These are phyloP conservation scores for Actinomucor elegans DNA, from an alignment of 371 early-diverging fungal genomes.

Conservation along the genomic window DNA sequence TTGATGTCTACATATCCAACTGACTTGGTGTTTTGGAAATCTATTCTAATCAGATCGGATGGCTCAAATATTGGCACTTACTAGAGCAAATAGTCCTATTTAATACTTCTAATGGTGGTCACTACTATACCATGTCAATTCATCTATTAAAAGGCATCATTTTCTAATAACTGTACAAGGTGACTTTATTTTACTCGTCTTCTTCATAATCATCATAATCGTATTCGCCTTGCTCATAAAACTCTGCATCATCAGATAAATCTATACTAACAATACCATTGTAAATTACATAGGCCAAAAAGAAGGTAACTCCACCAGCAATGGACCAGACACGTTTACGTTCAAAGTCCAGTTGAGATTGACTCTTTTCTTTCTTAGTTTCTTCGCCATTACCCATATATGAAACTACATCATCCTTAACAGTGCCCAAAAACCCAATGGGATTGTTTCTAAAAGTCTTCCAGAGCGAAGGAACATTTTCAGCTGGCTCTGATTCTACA, in stretches of 20 bases:
- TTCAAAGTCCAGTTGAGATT: slow-evolving; percentile 59
- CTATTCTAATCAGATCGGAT: too few species aligned
- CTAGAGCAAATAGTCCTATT: too few species aligned
- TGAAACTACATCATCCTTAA: slow-evolving; percentile 37
- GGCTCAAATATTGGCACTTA: too few species aligned
- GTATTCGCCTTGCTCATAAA: slow-evolving; percentile 20
- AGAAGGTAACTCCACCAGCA: slow-evolving; percentile 54
- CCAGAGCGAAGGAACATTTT: slow-evolving; percentile 58
- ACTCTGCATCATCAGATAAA: slow-evolving; percentile 35
- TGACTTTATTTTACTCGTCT: neutral
- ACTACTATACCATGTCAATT: too few species aligned
- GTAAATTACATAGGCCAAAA: slow-evolving; percentile 54
- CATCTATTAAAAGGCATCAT: neutral
- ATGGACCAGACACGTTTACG: slow-evolving; percentile 62
- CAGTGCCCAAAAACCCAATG: slow-evolving; percentile 41
- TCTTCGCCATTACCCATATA: slow-evolving; percentile 28
- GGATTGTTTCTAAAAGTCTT: slow-evolving; percentile 48
- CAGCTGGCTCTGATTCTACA: slow-evolving; percentile 25
- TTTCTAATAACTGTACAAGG: neutral
- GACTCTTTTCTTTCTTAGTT: slow-evolving; percentile 45
- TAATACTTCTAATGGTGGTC: too few species aligned
- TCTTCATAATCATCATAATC: slow-evolving; percentile 18
- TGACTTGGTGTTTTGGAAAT: too few species aligned
- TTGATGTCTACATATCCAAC: too few species aligned
- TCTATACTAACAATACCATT: slow-evolving; percentile 60